Evolutionary conservation across 768 basidiomycete species (phyloP).

Genomic region (Galerina sulciceps): DNA sequence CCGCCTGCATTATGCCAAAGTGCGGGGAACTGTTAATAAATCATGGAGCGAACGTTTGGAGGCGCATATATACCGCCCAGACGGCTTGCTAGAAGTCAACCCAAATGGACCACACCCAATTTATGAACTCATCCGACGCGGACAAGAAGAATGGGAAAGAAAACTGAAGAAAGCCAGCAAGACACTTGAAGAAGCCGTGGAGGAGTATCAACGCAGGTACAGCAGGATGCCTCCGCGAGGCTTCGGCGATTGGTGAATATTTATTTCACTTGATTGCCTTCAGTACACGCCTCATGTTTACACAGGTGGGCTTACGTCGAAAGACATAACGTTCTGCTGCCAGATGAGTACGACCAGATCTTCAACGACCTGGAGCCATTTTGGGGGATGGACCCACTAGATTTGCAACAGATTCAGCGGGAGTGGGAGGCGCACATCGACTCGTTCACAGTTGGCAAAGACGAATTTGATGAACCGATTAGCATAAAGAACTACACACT

Average conservation of each 20-base stretch:
- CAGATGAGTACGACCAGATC: conserved; percentile 85
- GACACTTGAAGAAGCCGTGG: conserved; percentile 74
- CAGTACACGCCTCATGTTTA: background rate
- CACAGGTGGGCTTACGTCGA: conserved; percentile 54
- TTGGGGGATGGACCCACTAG: conserved; percentile 60
- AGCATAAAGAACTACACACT: conserved; percentile 30
- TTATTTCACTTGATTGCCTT: conserved; percentile 28
- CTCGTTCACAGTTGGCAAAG: conserved; percentile 45
- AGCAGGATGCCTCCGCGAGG: conserved; percentile 77
- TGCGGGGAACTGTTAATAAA: background rate
- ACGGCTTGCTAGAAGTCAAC: conserved; percentile 47
- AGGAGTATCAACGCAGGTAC: conserved; percentile 80
- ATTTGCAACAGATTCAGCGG: conserved; percentile 36
- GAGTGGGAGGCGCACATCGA: conserved; percentile 42
- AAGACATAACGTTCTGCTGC: conserved; percentile 68
- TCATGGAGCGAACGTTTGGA: conserved; percentile 14
- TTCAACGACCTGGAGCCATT: conserved; percentile 78
- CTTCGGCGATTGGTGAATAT: conserved; percentile 80
- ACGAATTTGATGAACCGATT: conserved; percentile 21
- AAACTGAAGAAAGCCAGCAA: conserved; percentile 71
- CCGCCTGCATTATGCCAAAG: background rate
- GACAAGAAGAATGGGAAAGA: conserved; percentile 65
- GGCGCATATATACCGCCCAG: conserved; percentile 36
- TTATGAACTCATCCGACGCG: conserved; percentile 71
- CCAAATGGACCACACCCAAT: conserved; percentile 70